These are phyloP conservation scores for Cercospora janseana DNA, from an alignment of 2,329 filamentous ascomycete genomes.

Conservation along the genomic window DNA sequence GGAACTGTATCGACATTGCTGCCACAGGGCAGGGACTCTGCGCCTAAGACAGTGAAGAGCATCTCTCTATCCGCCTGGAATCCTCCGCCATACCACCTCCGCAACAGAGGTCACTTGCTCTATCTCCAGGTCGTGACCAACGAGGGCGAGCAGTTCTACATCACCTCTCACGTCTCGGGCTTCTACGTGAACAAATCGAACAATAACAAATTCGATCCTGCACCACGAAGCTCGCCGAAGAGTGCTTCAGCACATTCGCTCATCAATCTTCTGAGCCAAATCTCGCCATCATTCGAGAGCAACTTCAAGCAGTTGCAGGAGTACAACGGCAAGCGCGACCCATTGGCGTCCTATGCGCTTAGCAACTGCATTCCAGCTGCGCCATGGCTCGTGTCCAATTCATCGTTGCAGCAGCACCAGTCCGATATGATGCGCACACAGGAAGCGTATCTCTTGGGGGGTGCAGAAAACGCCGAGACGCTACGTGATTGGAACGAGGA, in stretches of 20 bases:
- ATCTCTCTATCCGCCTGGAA: conserved; percentile 93
- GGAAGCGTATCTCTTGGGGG: conserved; percentile 85
- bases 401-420: conserved; percentile 66
- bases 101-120: conserved; percentile 86
- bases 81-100: conserved; percentile 85
- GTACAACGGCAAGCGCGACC: conserved; percentile 79
- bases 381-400: conserved; percentile 81
- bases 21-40: conserved; percentile 61
- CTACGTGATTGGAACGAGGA: conserved; percentile 98
- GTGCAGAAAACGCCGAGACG: conserved; percentile 90
- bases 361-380: conserved; percentile 90
- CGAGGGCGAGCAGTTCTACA: conserved; percentile 90
- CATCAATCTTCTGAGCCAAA: conserved; percentile 69
- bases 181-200: conserved; percentile 98
- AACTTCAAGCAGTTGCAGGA: conserved; percentile 78
- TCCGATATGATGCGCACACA: conserved; percentile 85
- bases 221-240: conserved; percentile 75
- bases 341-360: conserved; percentile 89
- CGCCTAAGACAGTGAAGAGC: conserved; percentile 87
- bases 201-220: conserved; percentile 91
- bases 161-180: conserved; percentile 88
- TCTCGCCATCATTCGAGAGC: conserved; percentile 79
- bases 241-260: conserved; percentile 79
- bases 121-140: conserved; percentile 88
- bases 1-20: conserved; percentile 70